Percentiles rank a stretch among this genome's conserved stretches.
Evolutionary conservation across 139 green algal genomes (phyloP).

Genomic region (Chlorella sp.): DNA sequence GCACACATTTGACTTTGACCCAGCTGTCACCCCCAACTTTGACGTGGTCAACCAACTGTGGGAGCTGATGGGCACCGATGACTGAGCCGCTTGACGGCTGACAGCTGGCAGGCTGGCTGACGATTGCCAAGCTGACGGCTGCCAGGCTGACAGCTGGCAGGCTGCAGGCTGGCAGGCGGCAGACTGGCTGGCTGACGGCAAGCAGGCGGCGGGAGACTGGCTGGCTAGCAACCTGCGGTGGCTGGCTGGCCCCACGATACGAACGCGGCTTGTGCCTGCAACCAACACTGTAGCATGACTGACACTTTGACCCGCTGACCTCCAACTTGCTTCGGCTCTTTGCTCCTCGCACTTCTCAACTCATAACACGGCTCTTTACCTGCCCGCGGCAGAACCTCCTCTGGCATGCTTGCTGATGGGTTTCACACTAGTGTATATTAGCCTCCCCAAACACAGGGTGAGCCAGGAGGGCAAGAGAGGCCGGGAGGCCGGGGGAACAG

Average conservation of each 20-base stretch:
- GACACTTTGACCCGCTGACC: neutral
- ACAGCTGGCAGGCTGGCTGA: neutral
- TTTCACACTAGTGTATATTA: too few relatives aligned
- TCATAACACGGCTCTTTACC: neutral
- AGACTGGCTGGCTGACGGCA: too few relatives aligned
- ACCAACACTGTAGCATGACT: neutral
- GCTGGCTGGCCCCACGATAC: too few relatives aligned
- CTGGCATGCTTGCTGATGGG: too few relatives aligned
- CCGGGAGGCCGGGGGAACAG: neutral
- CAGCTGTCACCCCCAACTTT: slow-evolving; percentile 10
- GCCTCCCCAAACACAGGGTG: neutral
- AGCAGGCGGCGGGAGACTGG: too few relatives aligned
- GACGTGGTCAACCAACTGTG: slow-evolving; percentile 43
- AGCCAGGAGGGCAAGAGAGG: neutral
- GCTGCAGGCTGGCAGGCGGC: too few relatives aligned
- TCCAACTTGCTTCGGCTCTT: neutral
- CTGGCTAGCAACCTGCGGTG: too few relatives aligned
- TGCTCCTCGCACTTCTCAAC: neutral
- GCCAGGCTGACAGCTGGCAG: too few relatives aligned
- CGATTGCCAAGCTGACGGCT: too few relatives aligned
- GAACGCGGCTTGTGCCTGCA: too few relatives aligned
- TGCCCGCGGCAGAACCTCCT: too few relatives aligned
- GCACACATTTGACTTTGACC: slow-evolving; percentile 43
- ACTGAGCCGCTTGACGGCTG: neutral
- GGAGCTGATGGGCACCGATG: slow-evolving; percentile 39